Base-by-base conservation (phyloP, 495 filamentous ascomycete species). In the Aspergillus asperescens region DNA sequence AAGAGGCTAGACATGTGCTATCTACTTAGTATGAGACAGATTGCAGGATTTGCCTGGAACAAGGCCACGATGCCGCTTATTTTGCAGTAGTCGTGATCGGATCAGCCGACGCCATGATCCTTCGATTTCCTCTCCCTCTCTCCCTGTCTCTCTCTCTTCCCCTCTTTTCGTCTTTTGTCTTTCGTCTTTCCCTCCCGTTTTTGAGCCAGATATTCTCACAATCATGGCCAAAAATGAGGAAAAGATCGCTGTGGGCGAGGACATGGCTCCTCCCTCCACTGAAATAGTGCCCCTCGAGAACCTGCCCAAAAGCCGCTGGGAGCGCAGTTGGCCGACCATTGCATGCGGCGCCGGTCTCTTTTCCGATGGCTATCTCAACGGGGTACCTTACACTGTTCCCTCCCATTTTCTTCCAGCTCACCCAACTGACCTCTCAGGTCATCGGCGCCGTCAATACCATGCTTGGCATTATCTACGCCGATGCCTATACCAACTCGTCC, bases 311-410 rank as follows among this genome's bases (percentile, higher is more conserved):
- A 58, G 67, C 32, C 71, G 72, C 44, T 84, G 81, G 81, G 77
- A 85, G 53, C 74, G 80, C 45, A 73, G 77, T 41, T 83, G 81
- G 80, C 82, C 81, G 12, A 79, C 78, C 1, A 81, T 93, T 44
- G 89, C 90, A 41, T 95, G 90, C 59, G 90, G 90, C 52, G 87
- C 90, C 35, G 90, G 90, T 56, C 74, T 95, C 3, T 95, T 94
- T 66, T 89, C 87, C 15, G 90, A 96, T 65, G 90, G 90, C 10
- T 95, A 95, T 65, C 78, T 95, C 62, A 92, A 94, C 72, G 86
- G 84, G 50, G 87, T 84, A 65, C 43, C 63, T 66, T 4, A 20
- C 22, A 31, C 4, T 28, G 12, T 24, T 42, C 29, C 28, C 13
- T 19, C 16, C 23, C 1, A 10, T 15, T 1, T 8, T 10, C 32